These are phyloP conservation scores for Pezicula carpinea DNA, from an alignment of 2,329 filamentous ascomycete genomes.

Conservation along the genomic window DNA sequence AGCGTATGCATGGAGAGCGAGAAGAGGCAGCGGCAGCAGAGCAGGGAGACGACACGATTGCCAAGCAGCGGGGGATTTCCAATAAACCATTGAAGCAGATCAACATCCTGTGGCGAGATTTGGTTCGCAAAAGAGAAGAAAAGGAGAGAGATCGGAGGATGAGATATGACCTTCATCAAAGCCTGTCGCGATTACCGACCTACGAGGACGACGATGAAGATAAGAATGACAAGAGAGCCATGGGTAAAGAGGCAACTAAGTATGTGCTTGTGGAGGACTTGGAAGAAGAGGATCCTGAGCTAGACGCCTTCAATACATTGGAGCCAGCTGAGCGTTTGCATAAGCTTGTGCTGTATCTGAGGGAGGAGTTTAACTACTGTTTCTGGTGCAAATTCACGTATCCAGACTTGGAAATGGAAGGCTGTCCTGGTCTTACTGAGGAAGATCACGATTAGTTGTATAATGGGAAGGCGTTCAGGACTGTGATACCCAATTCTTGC, in stretches of 20 bases:
- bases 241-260: slow-evolving; percentile 52
- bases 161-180: slow-evolving; percentile 62
- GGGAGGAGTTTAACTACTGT: slow-evolving; percentile 74
- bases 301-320: slow-evolving; percentile 74
- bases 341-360: slow-evolving; percentile 63
- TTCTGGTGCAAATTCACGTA: slow-evolving; percentile 95
- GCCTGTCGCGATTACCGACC: slow-evolving; percentile 56
- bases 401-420: slow-evolving; percentile 69
- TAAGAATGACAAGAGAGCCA: slow-evolving; percentile 64
- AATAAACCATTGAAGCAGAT: slow-evolving; percentile 59
- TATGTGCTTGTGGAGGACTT: slow-evolving; percentile 62
- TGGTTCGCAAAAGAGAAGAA: slow-evolving; percentile 66
- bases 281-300: slow-evolving; percentile 74
- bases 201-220: slow-evolving; percentile 69
- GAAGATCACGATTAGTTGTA: slow-evolving; percentile 65
- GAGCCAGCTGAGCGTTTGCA: slow-evolving; percentile 61
- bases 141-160: slow-evolving; percentile 63
- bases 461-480: slow-evolving; percentile 10
- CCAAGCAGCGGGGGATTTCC: slow-evolving; percentile 27
- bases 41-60: slow-evolving; percentile 14
- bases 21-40: slow-evolving; percentile 19
- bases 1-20: slow-evolving; percentile 53
- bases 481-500: slow-evolving; percentile 21
- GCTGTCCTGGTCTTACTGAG: slow-evolving; percentile 82
- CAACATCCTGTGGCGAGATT: slow-evolving; percentile 73